Conservation (phyloP, 768 basidiomycete genomes). For the Termitomyces sp. region DNA sequence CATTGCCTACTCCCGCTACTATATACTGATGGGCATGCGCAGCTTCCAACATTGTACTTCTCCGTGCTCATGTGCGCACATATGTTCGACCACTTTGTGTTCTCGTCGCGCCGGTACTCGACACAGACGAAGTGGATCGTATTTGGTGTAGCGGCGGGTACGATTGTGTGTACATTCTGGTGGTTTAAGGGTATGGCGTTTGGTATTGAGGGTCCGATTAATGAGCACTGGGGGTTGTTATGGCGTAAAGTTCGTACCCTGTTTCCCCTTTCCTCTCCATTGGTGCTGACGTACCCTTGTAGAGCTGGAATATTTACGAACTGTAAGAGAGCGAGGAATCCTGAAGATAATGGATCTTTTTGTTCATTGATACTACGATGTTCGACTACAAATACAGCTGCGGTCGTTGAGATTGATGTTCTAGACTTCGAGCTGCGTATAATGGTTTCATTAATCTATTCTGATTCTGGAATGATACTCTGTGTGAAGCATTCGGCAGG, state of each 20-base stretch:
- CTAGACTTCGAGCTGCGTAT: constrained; percentile 19
- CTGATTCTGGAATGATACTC: constrained; percentile 1
- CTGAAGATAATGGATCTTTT: constrained; percentile 2
- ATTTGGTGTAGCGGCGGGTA: constrained; percentile 60
- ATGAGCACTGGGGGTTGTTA: constrained; percentile 70
- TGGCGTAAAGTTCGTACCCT: constrained; percentile 64
- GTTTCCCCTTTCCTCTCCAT: neutral
- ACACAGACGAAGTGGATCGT: constrained; percentile 64
- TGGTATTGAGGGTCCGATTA: constrained; percentile 88
- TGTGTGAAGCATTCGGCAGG: neutral
- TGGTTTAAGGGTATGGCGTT: constrained; percentile 92
- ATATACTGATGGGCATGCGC: neutral
- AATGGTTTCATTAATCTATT: constrained; percentile 18
- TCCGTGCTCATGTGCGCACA: constrained; percentile 90
- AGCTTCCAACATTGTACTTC: constrained; percentile 98
- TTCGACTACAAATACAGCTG: constrained; percentile 8
- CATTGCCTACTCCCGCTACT: neutral
- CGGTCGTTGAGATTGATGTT: constrained; percentile 3
- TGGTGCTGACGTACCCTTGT: constrained; percentile 1
- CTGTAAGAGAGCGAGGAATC: neutral
- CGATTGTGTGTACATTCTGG: constrained; percentile 83
- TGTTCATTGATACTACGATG: constrained; percentile 6
- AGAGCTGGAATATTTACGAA: constrained; percentile 35
- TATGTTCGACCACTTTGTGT: constrained; percentile 90
- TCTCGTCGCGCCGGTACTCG: constrained; percentile 66